Evolutionary conservation across 2,329 filamentous ascomycete species (phyloP), one percentile per base, ranked within the genome.

Genomic region (Lecanosticta acicola): DNA sequence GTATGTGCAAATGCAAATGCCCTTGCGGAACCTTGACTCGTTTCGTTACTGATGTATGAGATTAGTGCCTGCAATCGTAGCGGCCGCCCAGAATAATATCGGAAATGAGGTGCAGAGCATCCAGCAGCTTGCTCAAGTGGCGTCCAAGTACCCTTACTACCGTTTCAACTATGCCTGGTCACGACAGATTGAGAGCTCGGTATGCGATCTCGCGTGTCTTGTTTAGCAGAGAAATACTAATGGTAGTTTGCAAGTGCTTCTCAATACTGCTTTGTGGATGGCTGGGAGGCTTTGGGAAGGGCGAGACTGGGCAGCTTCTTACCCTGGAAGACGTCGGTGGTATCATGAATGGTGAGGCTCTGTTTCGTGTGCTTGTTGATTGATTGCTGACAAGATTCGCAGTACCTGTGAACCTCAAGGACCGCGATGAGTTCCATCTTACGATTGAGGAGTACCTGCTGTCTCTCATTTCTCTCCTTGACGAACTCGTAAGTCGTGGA

Each of bases 361-460:
- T n/a, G n/a, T n/a, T 63, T 4, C 32, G 20, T 21, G n/a, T 39
- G 16, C 21, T 14, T 14, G 10, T 5, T 29, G 10, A 45, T n/a
- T n/a, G n/a, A n/a, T n/a, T n/a, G n/a, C n/a, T n/a, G n/a, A n/a
- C n/a, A n/a, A n/a, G n/a, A n/a, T n/a, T n/a, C n/a, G n/a, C 54
- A 90, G 90, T 95, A 9, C 90, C 89, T 10, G 84, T 93, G 53
- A 96, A 96, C 65, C 77, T 95, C 61, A 94, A 94, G 68, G 85
- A 91, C 60, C 75, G 79, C 51, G 91, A 97, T 65, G 80, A 82
- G 41, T 98, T 98, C 76, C 93, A 98, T 67, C 76, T 98, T 60
- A 94, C 89, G 35, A 91, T 97, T 59, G 93, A 98, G 69, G 93
- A 98, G 70, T 98, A 98, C 68, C 82, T 98, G 18, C 83, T 94